Base-by-base conservation (phyloP, 2,329 filamentous ascomycete genomes). In the Rugonectria rugulosa region DNA sequence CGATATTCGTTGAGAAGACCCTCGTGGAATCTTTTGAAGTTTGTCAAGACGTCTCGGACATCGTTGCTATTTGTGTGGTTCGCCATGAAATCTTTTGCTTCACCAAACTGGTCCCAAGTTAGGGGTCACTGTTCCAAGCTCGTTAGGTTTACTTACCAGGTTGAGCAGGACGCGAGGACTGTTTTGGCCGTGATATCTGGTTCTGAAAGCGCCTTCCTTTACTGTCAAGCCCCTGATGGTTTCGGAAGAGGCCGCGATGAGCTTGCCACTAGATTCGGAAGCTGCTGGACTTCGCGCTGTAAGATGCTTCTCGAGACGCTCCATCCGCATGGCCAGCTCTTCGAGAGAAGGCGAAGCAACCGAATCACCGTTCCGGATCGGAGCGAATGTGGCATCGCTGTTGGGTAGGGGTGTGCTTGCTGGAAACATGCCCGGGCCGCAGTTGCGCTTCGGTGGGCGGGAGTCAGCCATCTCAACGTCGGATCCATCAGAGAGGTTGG, bases 101-200 rank as follows among this genome's bases (percentile, higher is more conserved):
- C 80, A 52, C 80, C 78, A 58, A 84, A 84, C 80, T 83, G 64
- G 60, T 57, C 38, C 23, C 48, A 40, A 17, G 17, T 27, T 17
- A 40, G 38, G 12, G 29, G 9, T 40, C n/a, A 11, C 46, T 27
- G 19, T n/a, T 29, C 11, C 15, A 29, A 19, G 10, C 11, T 40
- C 24, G 26, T 29, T 29, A 40, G 40, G 27, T 26, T 37, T 21
- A 67, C 75, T 69, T 72, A 84, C 81, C 67, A 85, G 67, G 59
- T 84, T 84, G 12, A 84, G 63, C 49, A 85, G 67, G 26, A 84
- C 81, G 23, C 81, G 77, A 17, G 80, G 77, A 63, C 78, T 81
- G 56, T 77, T 81, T 60, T 83, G 81, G 0, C 82, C 82, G 59
- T 83, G 81, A 53, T 79, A 81, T 12, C 81, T 75, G 15, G 81